phyloP scores from a whole-genome alignment of 768 basidiomycete genomes.

The Paxillus ammoniavirescens region DNA sequence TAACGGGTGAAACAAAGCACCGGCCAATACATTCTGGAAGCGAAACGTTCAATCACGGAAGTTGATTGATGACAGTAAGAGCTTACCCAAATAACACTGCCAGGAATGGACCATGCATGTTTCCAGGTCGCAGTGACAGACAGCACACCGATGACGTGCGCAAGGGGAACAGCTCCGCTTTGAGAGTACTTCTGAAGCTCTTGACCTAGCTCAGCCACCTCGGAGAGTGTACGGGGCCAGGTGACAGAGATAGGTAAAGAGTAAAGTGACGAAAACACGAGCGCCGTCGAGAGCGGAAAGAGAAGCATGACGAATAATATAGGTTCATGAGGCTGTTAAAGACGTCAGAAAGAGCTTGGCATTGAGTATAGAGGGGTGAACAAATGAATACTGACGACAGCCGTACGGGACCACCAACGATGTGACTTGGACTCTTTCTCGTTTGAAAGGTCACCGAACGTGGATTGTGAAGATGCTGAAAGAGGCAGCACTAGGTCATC shows the following conservation, averaged over 20 bases:
- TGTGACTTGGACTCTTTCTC: constrained; percentile 36
- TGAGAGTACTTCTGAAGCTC: constrained; percentile 80
- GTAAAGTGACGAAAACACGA: constrained; percentile 44
- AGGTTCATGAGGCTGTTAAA: constrained; percentile 50
- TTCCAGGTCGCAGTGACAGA: constrained; percentile 89
- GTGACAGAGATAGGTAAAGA: constrained; percentile 69
- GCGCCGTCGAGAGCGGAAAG: constrained; percentile 64
- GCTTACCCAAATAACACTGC: constrained; percentile 87
- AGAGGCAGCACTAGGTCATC: constrained; percentile 54
- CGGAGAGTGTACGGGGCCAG: constrained; percentile 75
- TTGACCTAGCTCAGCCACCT: constrained; percentile 70
- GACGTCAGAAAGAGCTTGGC: constrained; percentile 9
- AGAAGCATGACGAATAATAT: constrained; percentile 68
- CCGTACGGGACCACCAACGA: constrained; percentile 30
- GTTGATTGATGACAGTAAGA: not conserved
- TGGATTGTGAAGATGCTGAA: constrained; percentile 47
- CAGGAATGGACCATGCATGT: constrained; percentile 96
- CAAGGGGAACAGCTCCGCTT: constrained; percentile 58
- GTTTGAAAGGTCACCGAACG: constrained; percentile 43
- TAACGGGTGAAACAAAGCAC: constrained; percentile 80
- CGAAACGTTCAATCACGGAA: constrained; percentile 17
- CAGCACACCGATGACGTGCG: constrained; percentile 81
- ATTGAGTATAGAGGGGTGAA: constrained; percentile 1
- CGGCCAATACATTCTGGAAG: constrained; percentile 81
- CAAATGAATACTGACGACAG: constrained; percentile 32